Base-by-base conservation (phyloP, 2,329 filamentous ascomycete species). In the Gnomoniopsis sp. region DNA sequence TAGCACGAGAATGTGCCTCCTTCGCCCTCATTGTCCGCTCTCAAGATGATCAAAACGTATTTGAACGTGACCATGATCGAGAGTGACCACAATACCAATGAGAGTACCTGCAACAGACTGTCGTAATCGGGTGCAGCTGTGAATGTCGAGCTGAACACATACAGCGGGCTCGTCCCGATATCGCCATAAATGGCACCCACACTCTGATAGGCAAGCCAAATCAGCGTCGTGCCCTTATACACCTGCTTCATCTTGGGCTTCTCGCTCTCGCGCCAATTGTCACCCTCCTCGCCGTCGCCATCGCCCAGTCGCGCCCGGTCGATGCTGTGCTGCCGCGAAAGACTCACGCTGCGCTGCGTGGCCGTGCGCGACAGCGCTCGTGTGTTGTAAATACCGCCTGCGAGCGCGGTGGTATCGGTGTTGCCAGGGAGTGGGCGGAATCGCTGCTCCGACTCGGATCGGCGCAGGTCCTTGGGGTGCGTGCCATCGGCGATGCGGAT, bases 1-100 rank as follows among this genome's bases (percentile, higher is more conserved):
- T 88, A 88, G 30, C 84, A 80, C 43, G 81, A 84, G 67, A 89
- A 89, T 0, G 86, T 88, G 33, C 86, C 86, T 38, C 86, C 86
- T 67, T 89, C 85, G 49, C 87, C 86, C 67, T 88, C 85, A 60
- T 89, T 86, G 66, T 89, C 86, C 49, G 86, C 86, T 22, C 74
- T 76, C 4, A 89, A 71, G 44, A 89, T 79, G 65, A 89, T 81
- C 59, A 87, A 73, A 21, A 87, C 78, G 66, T 89, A 89, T 73
- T 89, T 89, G 57, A 88, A 64, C 0, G 84, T 87, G 33, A 89
- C 85, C 72, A 89, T 87, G 59, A 88, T 73, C n/a, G 84, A 86
- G 49, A 89, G 70, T 0, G 84, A 81, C 86, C 86, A 89, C 43
- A 89, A 79, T 56, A 89, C 82, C 38, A 89, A 77, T 2, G 86